Base-by-base conservation (phyloP, 2,329 filamentous ascomycete genomes). In the Colletotrichum nymphaeae region DNA sequence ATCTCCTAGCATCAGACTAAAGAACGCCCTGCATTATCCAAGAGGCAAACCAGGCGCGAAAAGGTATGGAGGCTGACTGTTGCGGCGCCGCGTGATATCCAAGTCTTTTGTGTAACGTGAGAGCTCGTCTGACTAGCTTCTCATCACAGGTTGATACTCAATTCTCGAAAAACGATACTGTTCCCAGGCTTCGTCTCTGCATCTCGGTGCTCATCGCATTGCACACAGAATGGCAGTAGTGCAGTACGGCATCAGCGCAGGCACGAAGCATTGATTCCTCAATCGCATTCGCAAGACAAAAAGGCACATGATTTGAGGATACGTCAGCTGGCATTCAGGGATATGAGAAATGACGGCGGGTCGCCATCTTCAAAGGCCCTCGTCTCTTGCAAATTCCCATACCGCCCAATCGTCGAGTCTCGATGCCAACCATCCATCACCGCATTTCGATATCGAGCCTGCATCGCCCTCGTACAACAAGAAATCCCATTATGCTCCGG, bases 351-450 rank as follows among this genome's bases (percentile, higher is more conserved):
- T 73, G 66, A 69, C 66, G 9, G 42, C 42, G 42, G 53, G 53
- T 42, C 53, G 14, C 49, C 58, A 42, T 58, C 52, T 46, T 64
- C 42, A 35, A 26, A 59, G 59, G 52, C 52, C 52, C 46, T 65
- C 22, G 22, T 64, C 32, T 14, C 24, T 59, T n/a, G n/a, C 32
- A 35, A 59, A 53, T 24, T 35, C 11, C 55, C 37, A 22, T 69
- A n/a, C 7, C 30, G 12, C 26, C 67, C 66, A 73, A 69, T 65
- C 46, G 66, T 35, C 35, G 53, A 46, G 12, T 73, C 42, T 63
- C 66, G 70, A 73, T 73, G 70, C 55, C 32, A 35, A 26, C 26
- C 35, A 69, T 53, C 59, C 70, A 60, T 73, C 42, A 24, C 59
- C 37, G 55, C 58, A 64, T 69, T 49, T 46, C 66, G 64, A 52